phyloP scores from a whole-genome alignment of 2,329 filamentous ascomycete genomes.

The Lecanicillium sp. region DNA sequence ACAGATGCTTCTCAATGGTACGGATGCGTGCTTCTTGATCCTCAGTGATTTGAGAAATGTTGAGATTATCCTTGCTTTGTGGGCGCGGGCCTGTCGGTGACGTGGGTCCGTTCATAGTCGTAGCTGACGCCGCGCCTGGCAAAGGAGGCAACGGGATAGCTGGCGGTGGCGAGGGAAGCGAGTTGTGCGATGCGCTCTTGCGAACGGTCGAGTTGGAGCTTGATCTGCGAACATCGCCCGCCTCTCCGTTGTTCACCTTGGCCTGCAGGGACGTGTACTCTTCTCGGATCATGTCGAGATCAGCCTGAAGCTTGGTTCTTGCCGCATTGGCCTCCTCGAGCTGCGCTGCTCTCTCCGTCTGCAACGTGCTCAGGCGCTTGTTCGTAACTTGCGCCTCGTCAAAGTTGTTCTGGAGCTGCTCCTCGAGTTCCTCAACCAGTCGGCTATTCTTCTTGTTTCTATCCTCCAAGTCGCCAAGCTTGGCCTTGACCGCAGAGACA shows the following conservation, averaged over 20 bases:
- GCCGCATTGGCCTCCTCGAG: conserved; percentile 70
- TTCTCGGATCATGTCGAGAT: conserved; percentile 58
- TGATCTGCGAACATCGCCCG: conserved; percentile 43
- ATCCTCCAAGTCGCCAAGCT: conserved; percentile 52
- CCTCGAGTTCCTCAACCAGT: conserved; percentile 90
- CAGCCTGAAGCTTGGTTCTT: conserved; percentile 53
- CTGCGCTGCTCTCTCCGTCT: conserved; percentile 64
- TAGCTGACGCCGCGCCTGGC: conserved; percentile 51
- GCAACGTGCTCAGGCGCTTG: conserved; percentile 77
- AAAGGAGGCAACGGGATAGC: conserved; percentile 93
- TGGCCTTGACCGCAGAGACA: conserved; percentile 54
- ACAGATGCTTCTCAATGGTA: conserved; percentile 93
- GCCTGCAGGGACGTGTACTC: conserved; percentile 52
- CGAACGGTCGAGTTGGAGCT: conserved; percentile 64
- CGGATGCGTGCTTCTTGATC: conserved; percentile 93
- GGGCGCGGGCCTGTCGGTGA: conserved; percentile 57
- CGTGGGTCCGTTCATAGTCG: conserved; percentile 32
- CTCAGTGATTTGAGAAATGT: conserved; percentile 72
- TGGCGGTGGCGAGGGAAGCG: conserved; percentile 86
- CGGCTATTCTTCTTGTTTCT: conserved; percentile 86
- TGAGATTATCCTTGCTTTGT: conserved; percentile 65
- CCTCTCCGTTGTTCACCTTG: conserved; percentile 47
- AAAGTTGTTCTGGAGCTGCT: conserved; percentile 90
- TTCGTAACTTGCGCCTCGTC: conserved; percentile 81
- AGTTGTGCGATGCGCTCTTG: conserved; percentile 75